phyloP scores from a whole-genome alignment of 768 basidiomycete species.

The Rhodotorula graminis region DNA sequence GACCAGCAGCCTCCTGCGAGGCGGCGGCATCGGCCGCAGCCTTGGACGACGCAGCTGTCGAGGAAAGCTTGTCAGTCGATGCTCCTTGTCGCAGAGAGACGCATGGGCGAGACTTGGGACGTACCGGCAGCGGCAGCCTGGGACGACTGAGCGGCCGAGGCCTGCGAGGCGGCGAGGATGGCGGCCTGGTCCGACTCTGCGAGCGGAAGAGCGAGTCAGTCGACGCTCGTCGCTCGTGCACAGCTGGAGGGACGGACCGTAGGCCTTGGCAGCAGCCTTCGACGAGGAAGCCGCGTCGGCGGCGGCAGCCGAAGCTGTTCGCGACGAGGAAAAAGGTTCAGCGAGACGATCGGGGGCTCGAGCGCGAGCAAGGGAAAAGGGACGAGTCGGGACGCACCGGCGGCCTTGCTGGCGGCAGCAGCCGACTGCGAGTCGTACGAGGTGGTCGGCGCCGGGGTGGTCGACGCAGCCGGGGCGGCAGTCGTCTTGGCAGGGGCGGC shows the following conservation, averaged over 20 bases:
- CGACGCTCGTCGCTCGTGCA: too few species aligned
- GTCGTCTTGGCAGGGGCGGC: neutral
- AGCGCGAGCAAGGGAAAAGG: neutral
- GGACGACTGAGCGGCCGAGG: neutral
- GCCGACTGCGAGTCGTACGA: neutral
- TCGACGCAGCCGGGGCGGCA: neutral
- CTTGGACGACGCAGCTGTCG: neutral
- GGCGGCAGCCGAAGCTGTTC: neutral
- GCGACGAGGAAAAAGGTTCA: neutral
- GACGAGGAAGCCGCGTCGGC: neutral
- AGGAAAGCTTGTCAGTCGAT: neutral
- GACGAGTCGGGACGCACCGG: neutral
- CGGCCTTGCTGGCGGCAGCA: conserved; percentile 1
- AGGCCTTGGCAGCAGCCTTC: neutral
- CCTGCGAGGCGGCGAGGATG: conserved; percentile 3
- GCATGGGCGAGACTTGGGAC: neutral
- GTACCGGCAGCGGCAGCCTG: neutral
- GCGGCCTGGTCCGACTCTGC: neutral
- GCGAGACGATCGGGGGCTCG: neutral
- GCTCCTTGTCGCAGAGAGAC: neutral
- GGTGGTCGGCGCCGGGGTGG: neutral
- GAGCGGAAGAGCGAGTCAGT: neutral
- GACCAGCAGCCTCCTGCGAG: neutral
- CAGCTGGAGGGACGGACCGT: neutral
- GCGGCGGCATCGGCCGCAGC: conserved; percentile 5